A percentile compares a stretch with the other conserved stretches of the same genome.
phyloP scores from a whole-genome alignment of 805 yeast genomes.

The Yarrowia divulgata region DNA sequence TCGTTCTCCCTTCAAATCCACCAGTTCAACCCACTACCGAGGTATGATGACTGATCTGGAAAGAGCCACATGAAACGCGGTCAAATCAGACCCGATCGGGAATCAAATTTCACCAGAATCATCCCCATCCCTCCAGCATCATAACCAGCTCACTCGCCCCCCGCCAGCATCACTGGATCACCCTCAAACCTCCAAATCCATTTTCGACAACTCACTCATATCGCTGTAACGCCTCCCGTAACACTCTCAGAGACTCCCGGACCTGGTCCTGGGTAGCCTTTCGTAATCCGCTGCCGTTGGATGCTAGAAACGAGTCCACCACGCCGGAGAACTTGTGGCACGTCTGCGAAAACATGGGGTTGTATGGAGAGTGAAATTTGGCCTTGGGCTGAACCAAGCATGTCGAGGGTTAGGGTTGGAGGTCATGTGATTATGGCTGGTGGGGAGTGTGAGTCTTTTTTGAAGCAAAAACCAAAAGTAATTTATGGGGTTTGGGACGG shows the following conservation, averaged over 20 bases:
- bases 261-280: slow-evolving; percentile 11
- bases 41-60: not conserved
- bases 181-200: not conserved
- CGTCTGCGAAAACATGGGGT: slow-evolving; percentile 30
- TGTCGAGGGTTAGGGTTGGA: slow-evolving; percentile 24
- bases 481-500: no score
- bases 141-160: no score
- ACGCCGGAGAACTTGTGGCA: slow-evolving; percentile 9
- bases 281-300: slow-evolving; percentile 7
- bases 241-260: not conserved
- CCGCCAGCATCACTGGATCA: not conserved
- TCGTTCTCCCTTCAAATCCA: not conserved
- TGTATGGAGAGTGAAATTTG: slow-evolving; percentile 14
- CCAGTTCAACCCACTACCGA: not conserved
- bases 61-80: not conserved
- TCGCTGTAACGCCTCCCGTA: slow-evolving; percentile 1
- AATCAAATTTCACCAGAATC: no score
- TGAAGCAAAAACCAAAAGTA: no score
- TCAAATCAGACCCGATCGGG: not conserved
- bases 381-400: slow-evolving; percentile 6
- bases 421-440: slow-evolving; percentile 9
- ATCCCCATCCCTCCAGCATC: not conserved
- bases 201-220: slow-evolving; percentile 27
- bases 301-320: slow-evolving; percentile 20
- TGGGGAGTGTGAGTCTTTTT: no score